Base-by-base conservation (phyloP, 2,329 filamentous ascomycete species). In the Arthrobotrys conoides region DNA sequence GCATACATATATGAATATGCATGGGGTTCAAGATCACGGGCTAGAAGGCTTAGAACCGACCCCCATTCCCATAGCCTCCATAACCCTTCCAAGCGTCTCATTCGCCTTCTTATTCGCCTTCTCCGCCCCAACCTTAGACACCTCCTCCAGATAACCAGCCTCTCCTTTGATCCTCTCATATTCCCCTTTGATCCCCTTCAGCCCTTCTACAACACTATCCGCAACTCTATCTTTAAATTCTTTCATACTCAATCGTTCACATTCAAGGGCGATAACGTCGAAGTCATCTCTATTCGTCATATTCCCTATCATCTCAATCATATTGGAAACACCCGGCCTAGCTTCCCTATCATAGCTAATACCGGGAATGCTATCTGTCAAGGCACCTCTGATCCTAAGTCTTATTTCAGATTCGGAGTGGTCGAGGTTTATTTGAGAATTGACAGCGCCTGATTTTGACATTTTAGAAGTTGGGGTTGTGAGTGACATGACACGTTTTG, bases 401-500 rank as follows among this genome's bases (percentile, higher is more conserved):
- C 85, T 84, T 79, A 98, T 94, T 2, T 87, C 86, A 0, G 88
- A 85, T 0, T 88, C 85, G 0, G 87, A 84, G 82, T 97, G 93
- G 1, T 91, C 97, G 77, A 99, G 89, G 12, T 96, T 86, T 81
- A 99, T 96, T 18, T 93, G 89, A 6, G 93, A 96, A 1, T 88
- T 87, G 81, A 92, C 89, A 0, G 87, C 83, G 82, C 93, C 88
- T 0, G 94, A 97, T 85, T 99, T 99, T 71, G 94, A 97, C 96
- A 99, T 99, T 84, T 99, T 99, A 66, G 89, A 87, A 0, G 84
- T 85, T 0, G 96, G 95, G 10, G 93, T 87, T 65, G 89, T 90
- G 22, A 99, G 89, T 18, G 94, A 97, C 94, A 97, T 98, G 79
- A 99, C 88, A 79, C 95, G 90, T 82, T 92, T 93, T 1, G 92